Percentiles rank a stretch among this genome's conserved stretches.
Evolutionary conservation across 495 filamentous ascomycete genomes (phyloP).

Genomic region (Mytilinidion resinicola): DNA sequence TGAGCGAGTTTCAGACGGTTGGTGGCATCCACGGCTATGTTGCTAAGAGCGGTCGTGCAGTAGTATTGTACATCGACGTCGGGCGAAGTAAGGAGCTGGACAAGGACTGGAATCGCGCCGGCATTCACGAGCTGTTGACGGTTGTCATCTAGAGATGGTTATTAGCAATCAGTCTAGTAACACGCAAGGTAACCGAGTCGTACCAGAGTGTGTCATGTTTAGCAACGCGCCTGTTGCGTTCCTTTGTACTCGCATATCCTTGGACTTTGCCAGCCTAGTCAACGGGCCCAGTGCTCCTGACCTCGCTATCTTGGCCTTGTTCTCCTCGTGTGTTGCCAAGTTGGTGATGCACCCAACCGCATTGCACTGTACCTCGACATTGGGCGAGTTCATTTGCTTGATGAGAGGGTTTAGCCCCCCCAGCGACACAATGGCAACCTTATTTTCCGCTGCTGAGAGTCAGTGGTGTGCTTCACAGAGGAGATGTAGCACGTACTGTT

Average conservation of each 20-base stretch:
- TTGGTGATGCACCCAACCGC: constrained; percentile 98
- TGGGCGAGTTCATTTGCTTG: constrained; percentile 96
- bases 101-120: constrained; percentile 91
- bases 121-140: constrained; percentile 94
- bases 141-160: constrained; percentile 68
- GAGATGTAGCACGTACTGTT: constrained; percentile 64
- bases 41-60: constrained; percentile 96
- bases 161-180: background rate
- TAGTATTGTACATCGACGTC: constrained; percentile 99
- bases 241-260: constrained; percentile 96
- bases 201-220: constrained; percentile 99
- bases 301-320: constrained; percentile 96
- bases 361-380: constrained; percentile 98
- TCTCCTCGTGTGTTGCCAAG: constrained; percentile 94
- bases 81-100: constrained; percentile 81
- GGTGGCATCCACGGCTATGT: constrained; percentile 89
- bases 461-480: constrained; percentile 34
- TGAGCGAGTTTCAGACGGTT: constrained; percentile 87
- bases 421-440: constrained; percentile 87
- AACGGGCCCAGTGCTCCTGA: constrained; percentile 88
- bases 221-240: constrained; percentile 94
- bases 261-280: constrained; percentile 88
- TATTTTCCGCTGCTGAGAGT: constrained; percentile 79
- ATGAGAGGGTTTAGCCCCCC: constrained; percentile 89
- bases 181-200: constrained; percentile 19